Evolutionary conservation across 1,284 basidiomycete genomes (phyloP).

Genomic region (Papiliotrema flavescens): DNA sequence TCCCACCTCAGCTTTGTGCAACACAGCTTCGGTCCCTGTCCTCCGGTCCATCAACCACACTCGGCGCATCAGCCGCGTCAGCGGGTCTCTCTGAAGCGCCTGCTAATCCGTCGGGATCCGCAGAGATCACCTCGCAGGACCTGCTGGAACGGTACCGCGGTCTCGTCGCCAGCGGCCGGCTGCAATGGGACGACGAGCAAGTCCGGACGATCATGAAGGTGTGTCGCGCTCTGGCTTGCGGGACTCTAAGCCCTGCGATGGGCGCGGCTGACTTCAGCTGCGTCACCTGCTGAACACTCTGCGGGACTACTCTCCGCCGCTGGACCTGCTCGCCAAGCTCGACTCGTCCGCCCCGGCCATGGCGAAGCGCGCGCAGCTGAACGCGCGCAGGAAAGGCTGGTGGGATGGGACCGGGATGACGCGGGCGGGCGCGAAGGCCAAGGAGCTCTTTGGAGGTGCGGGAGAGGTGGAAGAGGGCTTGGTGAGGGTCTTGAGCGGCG

Average conservation of each 20-base stretch:
- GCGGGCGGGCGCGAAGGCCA: slow-evolving; percentile 10
- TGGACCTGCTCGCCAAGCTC: slow-evolving; percentile 41
- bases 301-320: slow-evolving; percentile 41
- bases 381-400: background rate
- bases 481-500: slow-evolving; percentile 53
- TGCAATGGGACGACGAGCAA: slow-evolving; percentile 64
- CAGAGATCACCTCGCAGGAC: slow-evolving; percentile 33
- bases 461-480: slow-evolving; percentile 12
- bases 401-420: slow-evolving; percentile 20
- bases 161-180: slow-evolving; percentile 54
- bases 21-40: too few relatives aligned
- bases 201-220: slow-evolving; percentile 63
- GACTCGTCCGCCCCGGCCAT: slow-evolving; percentile 27
- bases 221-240: slow-evolving; percentile 15
- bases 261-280: slow-evolving; percentile 24
- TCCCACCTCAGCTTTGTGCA: too few relatives aligned
- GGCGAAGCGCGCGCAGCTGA: slow-evolving; percentile 5
- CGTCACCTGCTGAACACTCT: slow-evolving; percentile 39
- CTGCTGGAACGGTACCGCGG: slow-evolving; percentile 55
- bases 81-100: too few relatives aligned
- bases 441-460: slow-evolving; percentile 1
- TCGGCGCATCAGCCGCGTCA: too few relatives aligned
- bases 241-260: background rate
- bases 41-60: too few relatives aligned
- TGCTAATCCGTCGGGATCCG: background rate